Base-by-base conservation (phyloP, 2,329 filamentous ascomycete genomes). In the Clarireedia sp. region DNA sequence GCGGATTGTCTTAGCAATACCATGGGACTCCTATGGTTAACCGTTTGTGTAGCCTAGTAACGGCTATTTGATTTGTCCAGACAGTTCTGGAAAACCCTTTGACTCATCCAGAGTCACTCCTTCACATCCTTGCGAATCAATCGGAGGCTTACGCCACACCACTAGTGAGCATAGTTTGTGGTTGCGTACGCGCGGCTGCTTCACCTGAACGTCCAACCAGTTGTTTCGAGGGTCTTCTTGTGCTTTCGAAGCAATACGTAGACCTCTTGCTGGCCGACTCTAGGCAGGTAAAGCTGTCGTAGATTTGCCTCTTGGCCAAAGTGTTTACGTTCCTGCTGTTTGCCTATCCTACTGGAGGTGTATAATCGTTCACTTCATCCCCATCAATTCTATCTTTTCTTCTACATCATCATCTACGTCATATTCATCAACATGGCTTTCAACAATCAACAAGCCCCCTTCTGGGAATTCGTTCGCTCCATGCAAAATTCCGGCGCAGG, bases 381-480 rank as follows among this genome's bases (percentile, higher is more conserved):
- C 10, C n/a, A 19, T 12, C 3, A 5, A 10, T 21, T 23, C 7
- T 43, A 19, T 21, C 40, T 43, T 21, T 21, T 43, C 17, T 21
- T 43, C 21, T 21, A 43, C 17, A 43, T 43, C 40, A 43, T 37
- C n/a, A 19, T 45, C 36, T 36, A 53, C 19, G 52, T 56, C 23
- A 46, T 16, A 58, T 50, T 43, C 50, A 38, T 47, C 52, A 63
- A 48, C 40, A 67, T 66, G 64, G 62, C 63, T 59, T 65, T 56
- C 60, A 66, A 29, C 23, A 46, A 47, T 41, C 48, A 56, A 44
- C 33, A 44, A 51, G 19, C 48, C 19, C 46, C 65, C 21, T 67
- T 67, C 37, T 68, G 65, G 66, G 63, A 66, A 48, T 68, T 64
- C 43, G 50, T 64, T 40, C 58, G 60, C 61, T 55, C 59, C 23